A percentile compares a stretch with the other conserved stretches of the same genome.
phyloP scores from a whole-genome alignment of 352 stramenopile genomes.

The Pythium vanterpoolii region DNA sequence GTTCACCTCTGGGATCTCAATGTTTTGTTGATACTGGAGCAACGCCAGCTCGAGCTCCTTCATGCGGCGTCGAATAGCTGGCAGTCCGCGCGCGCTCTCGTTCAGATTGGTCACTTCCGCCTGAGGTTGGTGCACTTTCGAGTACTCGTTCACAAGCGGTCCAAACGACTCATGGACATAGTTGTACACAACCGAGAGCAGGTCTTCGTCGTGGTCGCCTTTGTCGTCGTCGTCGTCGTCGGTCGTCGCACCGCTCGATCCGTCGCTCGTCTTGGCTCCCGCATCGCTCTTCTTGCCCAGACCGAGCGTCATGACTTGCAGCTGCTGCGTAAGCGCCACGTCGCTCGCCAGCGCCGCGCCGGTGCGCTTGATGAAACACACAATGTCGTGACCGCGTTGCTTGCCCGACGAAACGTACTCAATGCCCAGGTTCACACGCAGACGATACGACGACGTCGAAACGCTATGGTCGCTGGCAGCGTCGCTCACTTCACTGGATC shows the following conservation, averaged over 20 bases:
- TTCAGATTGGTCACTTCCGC: slow-evolving; percentile 55
- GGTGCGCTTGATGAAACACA: slow-evolving; percentile 87
- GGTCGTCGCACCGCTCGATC: slow-evolving; percentile 49
- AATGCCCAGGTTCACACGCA: slow-evolving; percentile 77
- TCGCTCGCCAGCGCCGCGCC: slow-evolving; percentile 64
- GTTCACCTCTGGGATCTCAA: slow-evolving; percentile 93
- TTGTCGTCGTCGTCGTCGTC: slow-evolving; percentile 56
- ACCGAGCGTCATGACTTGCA: slow-evolving; percentile 86
- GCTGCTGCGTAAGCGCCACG: slow-evolving; percentile 70
- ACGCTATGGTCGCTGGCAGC: neutral
- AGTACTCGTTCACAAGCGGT: slow-evolving; percentile 84
- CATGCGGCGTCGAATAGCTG: slow-evolving; percentile 88
- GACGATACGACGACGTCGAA: slow-evolving; percentile 17
- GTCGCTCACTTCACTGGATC: slow-evolving; percentile 15
- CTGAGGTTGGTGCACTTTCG: slow-evolving; percentile 77
- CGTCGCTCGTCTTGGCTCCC: slow-evolving; percentile 26
- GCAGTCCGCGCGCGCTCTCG: slow-evolving; percentile 67
- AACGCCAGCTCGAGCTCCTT: slow-evolving; percentile 94
- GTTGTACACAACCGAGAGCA: slow-evolving; percentile 86
- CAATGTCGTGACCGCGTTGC: slow-evolving; percentile 63
- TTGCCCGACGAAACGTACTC: slow-evolving; percentile 59
- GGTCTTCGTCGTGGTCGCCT: slow-evolving; percentile 49
- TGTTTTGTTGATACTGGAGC: slow-evolving; percentile 93
- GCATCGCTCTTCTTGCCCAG: slow-evolving; percentile 43
- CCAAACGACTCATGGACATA: slow-evolving; percentile 88